These are phyloP conservation scores for Lactifluus piperatus DNA, from an alignment of 768 basidiomycete genomes.

Conservation along the genomic window DNA sequence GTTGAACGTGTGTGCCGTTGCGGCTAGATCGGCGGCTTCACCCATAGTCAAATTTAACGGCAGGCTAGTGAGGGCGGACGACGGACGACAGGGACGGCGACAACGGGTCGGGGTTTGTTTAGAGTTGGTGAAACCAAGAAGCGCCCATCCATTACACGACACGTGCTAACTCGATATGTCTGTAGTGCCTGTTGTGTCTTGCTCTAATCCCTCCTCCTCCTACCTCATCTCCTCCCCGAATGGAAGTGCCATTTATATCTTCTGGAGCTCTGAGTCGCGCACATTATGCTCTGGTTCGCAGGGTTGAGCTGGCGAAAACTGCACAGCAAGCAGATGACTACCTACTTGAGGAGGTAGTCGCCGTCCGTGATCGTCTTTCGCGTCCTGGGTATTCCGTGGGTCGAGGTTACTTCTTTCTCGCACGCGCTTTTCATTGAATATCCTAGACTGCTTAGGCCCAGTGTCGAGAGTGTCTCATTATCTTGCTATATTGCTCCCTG, in stretches of 20 bases:
- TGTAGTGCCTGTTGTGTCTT: too few relatives aligned
- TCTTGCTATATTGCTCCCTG: constrained; percentile 63
- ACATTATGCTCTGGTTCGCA: constrained; percentile 69
- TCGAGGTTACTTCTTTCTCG: constrained; percentile 14
- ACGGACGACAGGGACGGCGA: too few relatives aligned
- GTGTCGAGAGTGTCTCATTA: constrained; percentile 56
- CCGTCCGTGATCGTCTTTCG: constrained; percentile 44
- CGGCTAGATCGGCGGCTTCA: constrained; percentile 12
- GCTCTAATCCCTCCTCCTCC: neutral
- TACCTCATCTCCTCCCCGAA: too few relatives aligned
- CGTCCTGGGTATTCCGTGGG: constrained; percentile 48
- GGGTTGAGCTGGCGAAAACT: constrained; percentile 54
- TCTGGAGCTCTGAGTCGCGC: constrained; percentile 71
- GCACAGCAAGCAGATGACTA: constrained; percentile 51
- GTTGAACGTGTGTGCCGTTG: constrained; percentile 66
- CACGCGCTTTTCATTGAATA: neutral
- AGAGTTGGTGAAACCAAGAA: neutral
- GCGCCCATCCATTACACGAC: neutral
- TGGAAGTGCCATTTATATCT: constrained; percentile 73
- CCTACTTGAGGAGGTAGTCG: constrained; percentile 49
- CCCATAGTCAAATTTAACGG: constrained; percentile 3
- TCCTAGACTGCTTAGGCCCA: constrained; percentile 38
- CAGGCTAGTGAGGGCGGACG: neutral
- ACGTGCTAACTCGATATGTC: neutral
- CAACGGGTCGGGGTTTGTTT: neutral